A percentile compares a stretch with the other conserved stretches of the same genome.
phyloP scores from a whole-genome alignment of 2,329 filamentous ascomycete genomes.

The Trichoderma sp. region DNA sequence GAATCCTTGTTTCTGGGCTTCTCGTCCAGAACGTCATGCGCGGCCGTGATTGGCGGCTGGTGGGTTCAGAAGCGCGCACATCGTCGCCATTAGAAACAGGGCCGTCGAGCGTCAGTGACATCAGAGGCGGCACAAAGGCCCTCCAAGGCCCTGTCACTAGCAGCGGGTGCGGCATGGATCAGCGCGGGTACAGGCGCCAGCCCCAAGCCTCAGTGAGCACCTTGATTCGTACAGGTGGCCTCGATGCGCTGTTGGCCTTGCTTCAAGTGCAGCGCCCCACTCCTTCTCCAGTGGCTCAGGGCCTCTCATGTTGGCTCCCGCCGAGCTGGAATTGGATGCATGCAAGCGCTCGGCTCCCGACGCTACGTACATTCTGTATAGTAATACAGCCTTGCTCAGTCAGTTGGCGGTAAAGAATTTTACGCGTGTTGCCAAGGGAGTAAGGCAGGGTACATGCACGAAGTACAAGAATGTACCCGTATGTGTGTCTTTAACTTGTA shows the following conservation, averaged over 20 bases:
- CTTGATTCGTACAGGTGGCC: conserved; percentile 6
- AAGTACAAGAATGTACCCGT: neutral
- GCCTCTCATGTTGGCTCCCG: neutral
- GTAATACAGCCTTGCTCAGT: neutral
- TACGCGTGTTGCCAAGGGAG: neutral
- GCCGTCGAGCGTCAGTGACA: conserved; percentile 13
- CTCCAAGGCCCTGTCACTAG: neutral
- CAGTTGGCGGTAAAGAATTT: neutral
- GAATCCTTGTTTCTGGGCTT: neutral
- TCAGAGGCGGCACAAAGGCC: conserved; percentile 15
- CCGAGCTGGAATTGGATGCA: neutral
- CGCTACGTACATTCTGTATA: neutral
- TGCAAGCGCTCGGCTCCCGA: neutral
- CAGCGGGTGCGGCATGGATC: conserved; percentile 18
- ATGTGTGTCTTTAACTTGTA: neutral
- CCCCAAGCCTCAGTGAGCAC: conserved; percentile 1
- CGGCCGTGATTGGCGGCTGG: conserved; percentile 1
- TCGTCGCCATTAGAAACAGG: neutral
- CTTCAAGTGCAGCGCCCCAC: conserved; percentile 10
- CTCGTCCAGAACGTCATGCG: conserved; percentile 5
- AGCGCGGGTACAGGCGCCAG: conserved; percentile 17
- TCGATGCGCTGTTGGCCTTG: neutral
- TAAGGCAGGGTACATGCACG: neutral
- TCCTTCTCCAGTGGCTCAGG: conserved; percentile 7
- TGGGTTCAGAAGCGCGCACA: neutral